A percentile compares a stretch with the other conserved stretches of the same genome.
phyloP scores from a whole-genome alignment of 495 filamentous ascomycete species.

The Neurospora intermedia region DNA sequence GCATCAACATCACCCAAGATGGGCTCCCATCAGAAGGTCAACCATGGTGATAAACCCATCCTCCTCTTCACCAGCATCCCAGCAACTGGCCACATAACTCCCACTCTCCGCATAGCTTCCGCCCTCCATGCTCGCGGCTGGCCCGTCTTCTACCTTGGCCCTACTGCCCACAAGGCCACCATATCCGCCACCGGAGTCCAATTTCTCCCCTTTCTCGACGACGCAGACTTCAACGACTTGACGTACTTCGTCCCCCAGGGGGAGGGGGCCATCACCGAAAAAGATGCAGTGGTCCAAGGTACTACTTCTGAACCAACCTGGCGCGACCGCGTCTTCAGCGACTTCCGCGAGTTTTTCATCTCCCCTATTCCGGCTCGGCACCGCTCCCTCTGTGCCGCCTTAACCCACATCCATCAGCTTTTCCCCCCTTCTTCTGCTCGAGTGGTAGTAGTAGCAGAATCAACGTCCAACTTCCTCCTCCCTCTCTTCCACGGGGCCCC shows the following conservation, averaged over 20 bases:
- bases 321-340: background rate
- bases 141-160: slow-evolving; percentile 23
- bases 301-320: background rate
- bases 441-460: slow-evolving; percentile 22
- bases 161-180: slow-evolving; percentile 14
- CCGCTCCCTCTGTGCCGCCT: slow-evolving; percentile 16
- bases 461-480: slow-evolving; percentile 15
- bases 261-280: background rate
- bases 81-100: slow-evolving; percentile 7
- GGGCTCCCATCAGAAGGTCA: background rate
- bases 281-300: background rate
- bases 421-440: slow-evolving; percentile 7
- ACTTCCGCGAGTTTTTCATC: background rate
- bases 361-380: slow-evolving; percentile 5
- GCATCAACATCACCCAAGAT: background rate
- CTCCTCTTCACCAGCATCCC: slow-evolving; percentile 4
- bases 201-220: slow-evolving; percentile 22
- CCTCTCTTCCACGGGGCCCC: slow-evolving; percentile 19
- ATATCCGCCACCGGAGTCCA: slow-evolving; percentile 19
- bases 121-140: slow-evolving; percentile 11
- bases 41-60: slow-evolving; percentile 14
- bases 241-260: slow-evolving; percentile 8
- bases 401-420: slow-evolving; percentile 9
- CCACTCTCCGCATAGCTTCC: background rate
- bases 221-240: slow-evolving; percentile 18